Base-by-base conservation (phyloP, 192 early-diverging fungal genomes). In the Coemansia pectinata region DNA sequence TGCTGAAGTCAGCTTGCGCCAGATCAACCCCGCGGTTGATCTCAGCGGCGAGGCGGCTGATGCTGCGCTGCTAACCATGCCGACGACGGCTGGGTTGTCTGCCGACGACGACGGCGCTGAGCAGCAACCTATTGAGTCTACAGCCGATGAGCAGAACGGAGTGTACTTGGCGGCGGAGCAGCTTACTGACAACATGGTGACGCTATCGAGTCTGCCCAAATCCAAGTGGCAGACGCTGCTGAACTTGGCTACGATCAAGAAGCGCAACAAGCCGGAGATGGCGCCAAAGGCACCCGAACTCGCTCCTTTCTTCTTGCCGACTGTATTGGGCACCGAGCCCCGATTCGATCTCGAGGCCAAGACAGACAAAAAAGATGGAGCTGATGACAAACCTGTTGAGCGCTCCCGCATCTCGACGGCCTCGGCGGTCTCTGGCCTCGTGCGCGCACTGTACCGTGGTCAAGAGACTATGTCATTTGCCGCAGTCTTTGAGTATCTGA, bases 251-350 rank as follows among this genome's bases (percentile, higher is more conserved):
- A 88, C 89, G 2, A 95, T 97, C 82, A 96, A 97, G 86, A 87
- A 93, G 73, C 92, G 97, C 63, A 99, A 96, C 84, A 91, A 92
- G 72, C 93, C 97, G 17, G 89, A 85, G 53, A 90, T 92, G 74
- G 86, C 93, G n/a, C 91, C 94, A n/a, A 93, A 95, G 72, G 86
- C 87, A 12, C 93, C 94, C 19, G 95, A 96, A 71, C 88, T 89
- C 47, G 93, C 95, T 17, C 95, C 96, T 25, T 99, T 99, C 87
- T 98, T 99, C 83, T 78, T 99, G 71, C 90, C 91, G 11, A 93
- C 94, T 1, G 65, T 94, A 4, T 78, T 88, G 29, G 94, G 91
- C 52, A 85, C 87, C 12, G 83, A 87, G 39, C 89, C 89, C 48
- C 90, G 87, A 45, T 95, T 93, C 73, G 86, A 86, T 40, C 63